A percentile compares a stretch with the other conserved stretches of the same genome.
Evolutionary conservation across 2,329 filamentous ascomycete genomes (phyloP).

Genomic region (Pseudocercospora fuligena): DNA sequence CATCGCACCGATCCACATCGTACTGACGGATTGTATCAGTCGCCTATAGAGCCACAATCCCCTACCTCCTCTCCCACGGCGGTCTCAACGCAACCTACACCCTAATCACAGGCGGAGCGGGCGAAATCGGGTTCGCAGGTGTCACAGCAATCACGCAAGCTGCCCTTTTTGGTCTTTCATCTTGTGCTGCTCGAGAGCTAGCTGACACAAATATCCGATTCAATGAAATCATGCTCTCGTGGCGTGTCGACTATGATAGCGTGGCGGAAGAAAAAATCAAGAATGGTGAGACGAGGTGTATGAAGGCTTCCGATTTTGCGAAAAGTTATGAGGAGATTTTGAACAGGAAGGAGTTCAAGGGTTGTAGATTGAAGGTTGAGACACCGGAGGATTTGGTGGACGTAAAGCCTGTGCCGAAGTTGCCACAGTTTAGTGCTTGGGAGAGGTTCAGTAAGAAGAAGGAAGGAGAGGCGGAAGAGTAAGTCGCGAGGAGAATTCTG

Average conservation of each 20-base stretch:
- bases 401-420: conserved; percentile 1
- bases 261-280: conserved; percentile 14
- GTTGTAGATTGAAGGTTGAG: conserved; percentile 8
- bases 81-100: conserved; percentile 40
- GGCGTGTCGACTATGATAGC: conserved; percentile 20
- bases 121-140: not conserved
- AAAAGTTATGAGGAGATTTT: conserved; percentile 21
- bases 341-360: not conserved
- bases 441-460: not conserved
- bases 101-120: not conserved
- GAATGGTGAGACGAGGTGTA: conserved; percentile 8
- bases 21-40: not conserved
- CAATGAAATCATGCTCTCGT: conserved; percentile 47
- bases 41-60: conserved; percentile 34
- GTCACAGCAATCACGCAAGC: conserved; percentile 43
- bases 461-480: not conserved
- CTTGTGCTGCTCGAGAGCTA: conserved; percentile 40
- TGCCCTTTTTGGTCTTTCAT: conserved; percentile 43
- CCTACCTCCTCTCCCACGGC: conserved; percentile 40
- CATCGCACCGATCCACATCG: not conserved
- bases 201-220: conserved; percentile 44
- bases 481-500: too few relatives aligned
- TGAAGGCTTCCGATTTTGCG: conserved; percentile 18
- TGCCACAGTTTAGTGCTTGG: not conserved
- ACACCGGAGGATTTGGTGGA: not conserved